Evolutionary conservation across 2,329 filamentous ascomycete species (phyloP), one percentile per base, ranked within the genome.

Genomic region (Exophiala dermatitidis): DNA sequence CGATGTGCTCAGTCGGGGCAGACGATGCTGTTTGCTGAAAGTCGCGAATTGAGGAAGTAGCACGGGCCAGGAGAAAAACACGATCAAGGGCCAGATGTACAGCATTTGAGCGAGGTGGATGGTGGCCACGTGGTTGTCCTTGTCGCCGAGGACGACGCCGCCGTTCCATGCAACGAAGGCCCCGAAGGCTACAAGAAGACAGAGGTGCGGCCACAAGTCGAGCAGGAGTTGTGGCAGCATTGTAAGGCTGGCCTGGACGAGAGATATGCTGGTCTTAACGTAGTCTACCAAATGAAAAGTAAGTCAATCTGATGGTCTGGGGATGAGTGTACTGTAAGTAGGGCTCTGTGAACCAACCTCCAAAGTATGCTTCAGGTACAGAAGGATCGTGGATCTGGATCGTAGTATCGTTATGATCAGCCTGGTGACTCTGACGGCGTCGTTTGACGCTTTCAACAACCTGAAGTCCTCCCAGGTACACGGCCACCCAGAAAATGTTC

Each of bases 141-240:
- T 97, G 71, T 98, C 93, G 86, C 88, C 90, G 2, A 98, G 80
- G 1, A 97, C 93, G 12, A 98, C 91, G 7, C 90, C 85, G 4
- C 87, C 86, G 63, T 98, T 98, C 86, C 86, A 93, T 5, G 78
- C 62, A 0, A 97, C 84, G 66, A 97, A 97, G 0, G 68, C 74
- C 2, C 70, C 79, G 65, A 98, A 98, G 0, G 80, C 70, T 0
- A 66, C 66, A 5, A 96, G 70, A 1, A 94, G 74, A 0, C 77
- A 62, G 6, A 91, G 60, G 56, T 82, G 80, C 12, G 69, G 63
- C 19, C 68, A 54, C 4, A 74, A 62, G 43, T 74, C 72, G 41
- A 67, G 67, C 4, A 80, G 36, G 26, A 65, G 50, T 42, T 62
- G 53, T 47, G 57, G 54, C 3, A 62, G 34, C 19, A 55, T 36